These are phyloP conservation scores for Chaetoscypha palmicola DNA, from an alignment of 2,329 filamentous ascomycete species.

Conservation along the genomic window DNA sequence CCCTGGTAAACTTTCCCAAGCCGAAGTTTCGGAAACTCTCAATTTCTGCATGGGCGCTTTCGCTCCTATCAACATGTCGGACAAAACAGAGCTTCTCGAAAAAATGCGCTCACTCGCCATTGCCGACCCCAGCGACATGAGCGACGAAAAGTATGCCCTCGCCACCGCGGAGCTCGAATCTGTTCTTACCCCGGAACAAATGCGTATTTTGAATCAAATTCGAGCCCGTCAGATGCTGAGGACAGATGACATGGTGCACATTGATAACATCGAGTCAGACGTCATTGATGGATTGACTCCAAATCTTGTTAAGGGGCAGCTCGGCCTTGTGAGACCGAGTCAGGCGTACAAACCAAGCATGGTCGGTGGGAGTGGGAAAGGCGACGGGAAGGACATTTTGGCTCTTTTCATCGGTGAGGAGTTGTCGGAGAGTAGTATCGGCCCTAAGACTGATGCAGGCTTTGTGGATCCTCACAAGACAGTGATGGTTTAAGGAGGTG, in stretches of 20 bases:
- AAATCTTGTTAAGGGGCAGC: conserved; percentile 2
- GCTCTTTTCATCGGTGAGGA: too few species aligned
- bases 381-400: too few species aligned
- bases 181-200: conserved; percentile 1
- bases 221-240: neutral
- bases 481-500: too few species aligned
- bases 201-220: neutral
- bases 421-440: too few species aligned
- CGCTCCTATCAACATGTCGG: neutral
- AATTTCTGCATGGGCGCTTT: conserved; percentile 3
- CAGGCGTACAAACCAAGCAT: too few species aligned
- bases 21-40: conserved; percentile 1
- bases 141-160: neutral
- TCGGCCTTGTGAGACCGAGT: conserved; percentile 28
- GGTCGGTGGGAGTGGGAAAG: too few species aligned
- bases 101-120: neutral
- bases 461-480: too few species aligned
- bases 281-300: conserved; percentile 11
- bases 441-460: too few species aligned
- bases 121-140: neutral
- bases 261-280: conserved; percentile 1
- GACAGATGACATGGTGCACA: neutral
- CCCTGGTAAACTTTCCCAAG: neutral
- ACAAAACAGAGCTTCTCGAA: neutral
- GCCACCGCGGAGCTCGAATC: neutral